phyloP scores from a whole-genome alignment of 2,329 filamentous ascomycete genomes.

The Aspergillus sclerotialis region DNA sequence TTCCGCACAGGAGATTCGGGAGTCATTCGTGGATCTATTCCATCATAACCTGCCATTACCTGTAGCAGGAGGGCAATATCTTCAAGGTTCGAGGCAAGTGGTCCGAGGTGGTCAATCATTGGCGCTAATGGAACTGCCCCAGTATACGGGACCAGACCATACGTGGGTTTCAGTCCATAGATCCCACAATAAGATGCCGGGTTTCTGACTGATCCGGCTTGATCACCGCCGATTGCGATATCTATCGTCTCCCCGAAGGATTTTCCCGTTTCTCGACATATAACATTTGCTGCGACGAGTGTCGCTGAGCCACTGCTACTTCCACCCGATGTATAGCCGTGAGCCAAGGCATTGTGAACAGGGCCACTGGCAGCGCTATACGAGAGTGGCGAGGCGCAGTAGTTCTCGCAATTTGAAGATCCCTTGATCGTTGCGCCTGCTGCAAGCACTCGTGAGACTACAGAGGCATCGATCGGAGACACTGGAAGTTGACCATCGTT shows the following conservation, averaged over 20 bases:
- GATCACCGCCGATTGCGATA: slow-evolving; percentile 26
- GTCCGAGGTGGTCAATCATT: slow-evolving; percentile 46
- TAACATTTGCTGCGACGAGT: slow-evolving; percentile 16
- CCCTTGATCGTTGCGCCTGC: slow-evolving; percentile 46
- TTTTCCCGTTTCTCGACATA: too few species aligned
- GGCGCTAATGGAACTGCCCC: slow-evolving; percentile 44
- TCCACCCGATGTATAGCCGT: slow-evolving; percentile 22
- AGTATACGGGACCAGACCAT: slow-evolving; percentile 47
- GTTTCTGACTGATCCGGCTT: slow-evolving; percentile 26
- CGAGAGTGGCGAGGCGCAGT: slow-evolving; percentile 33
- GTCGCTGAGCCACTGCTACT: slow-evolving; percentile 23
- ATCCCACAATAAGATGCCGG: slow-evolving; percentile 39
- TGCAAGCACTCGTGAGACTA: slow-evolving; percentile 45
- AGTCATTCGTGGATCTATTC: too few species aligned
- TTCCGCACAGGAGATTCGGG: too few species aligned
- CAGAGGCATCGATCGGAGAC: slow-evolving; percentile 48
- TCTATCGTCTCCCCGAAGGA: too few species aligned
- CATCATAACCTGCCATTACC: slow-evolving; percentile 43
- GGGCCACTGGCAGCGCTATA: slow-evolving; percentile 22
- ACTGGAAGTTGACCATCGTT: slow-evolving; percentile 45
- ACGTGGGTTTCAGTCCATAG: slow-evolving; percentile 46
- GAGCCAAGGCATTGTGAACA: slow-evolving; percentile 21
- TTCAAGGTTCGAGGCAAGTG: slow-evolving; percentile 34
- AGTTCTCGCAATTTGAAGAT: slow-evolving; percentile 49
- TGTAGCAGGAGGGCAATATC: slow-evolving; percentile 40